Evolutionary conservation across 371 early-diverging fungal genomes (phyloP).

Genomic region (Coemansia sp.): DNA sequence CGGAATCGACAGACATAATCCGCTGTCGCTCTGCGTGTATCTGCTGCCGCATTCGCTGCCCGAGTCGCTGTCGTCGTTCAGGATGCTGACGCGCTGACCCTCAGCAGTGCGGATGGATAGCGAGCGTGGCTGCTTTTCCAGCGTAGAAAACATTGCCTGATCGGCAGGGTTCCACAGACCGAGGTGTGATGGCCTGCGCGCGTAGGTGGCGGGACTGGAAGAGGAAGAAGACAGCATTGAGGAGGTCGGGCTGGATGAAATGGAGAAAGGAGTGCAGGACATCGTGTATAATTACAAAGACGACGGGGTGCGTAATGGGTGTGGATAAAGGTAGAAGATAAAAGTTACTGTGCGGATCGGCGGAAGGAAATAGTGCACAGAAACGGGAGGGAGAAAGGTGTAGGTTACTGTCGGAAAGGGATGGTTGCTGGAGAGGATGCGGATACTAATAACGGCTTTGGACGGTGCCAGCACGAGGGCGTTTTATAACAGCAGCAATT

Average conservation of each 20-base stretch:
- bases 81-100: constrained; percentile 43
- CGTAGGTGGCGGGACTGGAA: background rate
- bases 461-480: too few species aligned
- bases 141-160: background rate
- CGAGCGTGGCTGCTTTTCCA: constrained; percentile 22
- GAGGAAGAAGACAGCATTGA: constrained; percentile 1
- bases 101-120: constrained; percentile 38
- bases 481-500: too few species aligned
- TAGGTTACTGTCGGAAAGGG: too few species aligned
- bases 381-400: too few species aligned
- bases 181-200: constrained; percentile 15
- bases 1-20: background rate
- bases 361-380: too few species aligned
- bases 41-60: constrained; percentile 8
- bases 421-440: too few species aligned
- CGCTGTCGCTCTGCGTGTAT: constrained; percentile 1
- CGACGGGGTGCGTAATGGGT: background rate
- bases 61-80: constrained; percentile 38
- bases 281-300: background rate
- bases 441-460: too few species aligned
- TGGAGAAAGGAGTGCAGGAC: too few species aligned
- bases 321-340: background rate
- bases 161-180: constrained; percentile 6
- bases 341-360: too few species aligned
- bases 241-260: too few species aligned